Conservation (phyloP, 768 basidiomycete species). For the Lepiota venenata region DNA sequence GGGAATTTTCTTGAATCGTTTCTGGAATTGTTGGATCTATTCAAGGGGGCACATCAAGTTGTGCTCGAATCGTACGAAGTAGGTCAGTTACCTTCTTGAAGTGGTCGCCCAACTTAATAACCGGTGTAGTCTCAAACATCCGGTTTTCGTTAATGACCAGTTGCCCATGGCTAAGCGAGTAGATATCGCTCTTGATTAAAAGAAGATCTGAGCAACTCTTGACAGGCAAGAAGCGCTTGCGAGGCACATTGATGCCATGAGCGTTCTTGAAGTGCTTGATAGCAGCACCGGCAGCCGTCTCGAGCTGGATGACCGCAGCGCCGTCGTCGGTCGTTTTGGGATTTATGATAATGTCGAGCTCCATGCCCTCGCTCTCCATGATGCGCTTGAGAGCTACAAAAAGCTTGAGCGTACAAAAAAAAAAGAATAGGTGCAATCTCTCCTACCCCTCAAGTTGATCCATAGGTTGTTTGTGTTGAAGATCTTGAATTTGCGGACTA, state of each 20-base stretch:
- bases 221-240: conserved; percentile 90
- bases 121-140: conserved; percentile 88
- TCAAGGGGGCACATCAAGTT: background rate
- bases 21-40: conserved; percentile 85
- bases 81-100: conserved; percentile 79
- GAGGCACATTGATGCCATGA: conserved; percentile 93
- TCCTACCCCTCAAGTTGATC: conserved; percentile 70
- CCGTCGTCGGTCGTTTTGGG: conserved; percentile 86
- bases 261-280: conserved; percentile 92
- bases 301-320: conserved; percentile 82
- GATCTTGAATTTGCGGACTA: conserved; percentile 89
- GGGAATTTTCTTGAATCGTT: conserved; percentile 94
- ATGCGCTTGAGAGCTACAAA: conserved; percentile 79
- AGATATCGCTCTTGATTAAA: conserved; percentile 90
- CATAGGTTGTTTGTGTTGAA: conserved; percentile 87
- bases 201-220: conserved; percentile 87
- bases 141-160: conserved; percentile 79
- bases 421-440: background rate
- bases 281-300: conserved; percentile 92
- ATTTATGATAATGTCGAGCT: conserved; percentile 95
- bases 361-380: conserved; percentile 84
- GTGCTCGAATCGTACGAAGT: background rate
- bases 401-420: background rate
- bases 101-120: conserved; percentile 94
- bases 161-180: conserved; percentile 85